Conservation (phyloP, 164 flowering plant genomes). For the Chloranthus sessilifolius region DNA sequence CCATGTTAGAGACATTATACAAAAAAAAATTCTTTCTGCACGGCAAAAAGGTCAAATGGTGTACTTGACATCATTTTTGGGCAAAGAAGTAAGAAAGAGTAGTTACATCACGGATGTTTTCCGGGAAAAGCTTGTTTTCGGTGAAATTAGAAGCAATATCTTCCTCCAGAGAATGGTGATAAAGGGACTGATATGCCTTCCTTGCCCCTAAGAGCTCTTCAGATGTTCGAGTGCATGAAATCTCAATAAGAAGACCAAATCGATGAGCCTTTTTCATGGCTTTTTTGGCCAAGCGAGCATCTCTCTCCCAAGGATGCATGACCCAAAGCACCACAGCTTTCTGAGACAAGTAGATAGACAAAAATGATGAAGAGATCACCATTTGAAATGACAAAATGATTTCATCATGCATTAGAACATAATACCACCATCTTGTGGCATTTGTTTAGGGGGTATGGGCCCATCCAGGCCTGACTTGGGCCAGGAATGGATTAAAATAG, state of each 20-base stretch:
- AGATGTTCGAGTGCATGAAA: conserved; percentile 70
- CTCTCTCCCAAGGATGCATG: conserved; percentile 90
- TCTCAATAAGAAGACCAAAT: conserved; percentile 47
- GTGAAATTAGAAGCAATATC: conserved; percentile 51
- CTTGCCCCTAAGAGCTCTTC: conserved; percentile 75
- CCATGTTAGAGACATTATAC: no score
- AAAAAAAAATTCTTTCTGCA: no score
- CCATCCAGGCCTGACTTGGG: no score
- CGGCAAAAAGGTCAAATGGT: no score
- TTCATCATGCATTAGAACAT: no score
- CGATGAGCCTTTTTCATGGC: conserved; percentile 35
- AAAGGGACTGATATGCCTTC: conserved; percentile 81
- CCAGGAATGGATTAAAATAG: no score
- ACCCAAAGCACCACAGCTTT: conserved; percentile 69
- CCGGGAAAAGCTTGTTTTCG: no score
- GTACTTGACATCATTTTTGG: not conserved
- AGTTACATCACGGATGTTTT: conserved; percentile 42
- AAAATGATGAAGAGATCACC: no score
- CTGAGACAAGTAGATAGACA: conserved; percentile 21
- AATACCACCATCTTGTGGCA: no score
- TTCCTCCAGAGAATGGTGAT: conserved; percentile 76
- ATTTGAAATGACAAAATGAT: no score
- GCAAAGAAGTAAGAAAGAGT: not conserved
- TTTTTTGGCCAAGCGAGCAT: conserved; percentile 61
- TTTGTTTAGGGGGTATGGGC: no score